Conservation (phyloP, 306 rosid species). For the Pyrus bretschneideri region DNA sequence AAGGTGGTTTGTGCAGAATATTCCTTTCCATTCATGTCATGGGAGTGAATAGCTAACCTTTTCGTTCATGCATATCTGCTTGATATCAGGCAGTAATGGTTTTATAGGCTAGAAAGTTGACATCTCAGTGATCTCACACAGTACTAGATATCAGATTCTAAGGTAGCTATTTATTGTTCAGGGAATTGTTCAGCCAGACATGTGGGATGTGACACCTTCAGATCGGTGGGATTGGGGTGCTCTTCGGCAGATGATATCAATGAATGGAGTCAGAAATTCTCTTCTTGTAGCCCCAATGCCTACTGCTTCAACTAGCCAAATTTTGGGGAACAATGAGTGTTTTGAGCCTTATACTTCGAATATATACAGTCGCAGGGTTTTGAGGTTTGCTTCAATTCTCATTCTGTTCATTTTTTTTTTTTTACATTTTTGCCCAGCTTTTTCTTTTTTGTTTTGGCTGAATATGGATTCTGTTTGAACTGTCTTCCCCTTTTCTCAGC, state of each 20-base stretch:
- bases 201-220: slow-evolving; percentile 77
- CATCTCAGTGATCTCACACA: neutral
- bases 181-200: slow-evolving; percentile 90
- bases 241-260: slow-evolving; percentile 42
- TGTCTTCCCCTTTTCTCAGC: slow-evolving; percentile 13
- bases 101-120: neutral
- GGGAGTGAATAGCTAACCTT: neutral
- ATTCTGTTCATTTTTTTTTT: neutral
- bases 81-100: neutral
- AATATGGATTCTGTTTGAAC: neutral
- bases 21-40: neutral
- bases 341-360: slow-evolving; percentile 89
- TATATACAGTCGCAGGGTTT: slow-evolving; percentile 72
- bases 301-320: slow-evolving; percentile 82
- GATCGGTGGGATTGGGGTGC: slow-evolving; percentile 69
- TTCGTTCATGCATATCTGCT: neutral
- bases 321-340: slow-evolving; percentile 85
- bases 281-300: slow-evolving; percentile 93
- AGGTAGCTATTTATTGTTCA: slow-evolving; percentile 19
- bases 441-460: neutral
- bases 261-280: slow-evolving; percentile 69
- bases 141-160: slow-evolving; percentile 1
- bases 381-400: slow-evolving; percentile 40
- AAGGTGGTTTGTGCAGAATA: neutral
- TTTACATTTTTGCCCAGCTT: neutral